Percentiles rank a stretch among this genome's conserved stretches.
phyloP scores from a whole-genome alignment of 768 basidiomycete genomes.

The Pisolithus tinctorius region DNA sequence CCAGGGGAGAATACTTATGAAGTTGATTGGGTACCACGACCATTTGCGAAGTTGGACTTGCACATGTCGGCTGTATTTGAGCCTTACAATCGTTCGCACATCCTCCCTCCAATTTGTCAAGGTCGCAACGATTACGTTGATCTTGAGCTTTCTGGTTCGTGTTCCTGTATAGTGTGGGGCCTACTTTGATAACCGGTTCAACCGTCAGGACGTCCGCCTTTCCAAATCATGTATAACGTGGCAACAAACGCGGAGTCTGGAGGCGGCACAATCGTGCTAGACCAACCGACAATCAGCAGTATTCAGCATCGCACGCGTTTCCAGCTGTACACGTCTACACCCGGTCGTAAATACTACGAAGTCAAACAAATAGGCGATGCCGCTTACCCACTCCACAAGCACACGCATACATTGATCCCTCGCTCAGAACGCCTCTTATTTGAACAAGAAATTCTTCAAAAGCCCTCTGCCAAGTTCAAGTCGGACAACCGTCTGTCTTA shows the following conservation, averaged over 20 bases:
- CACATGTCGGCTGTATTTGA: slow-evolving; percentile 52
- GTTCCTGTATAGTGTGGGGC: background rate
- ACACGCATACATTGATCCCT: slow-evolving; percentile 56
- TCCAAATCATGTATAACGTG: slow-evolving; percentile 88
- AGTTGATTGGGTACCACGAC: slow-evolving; percentile 77
- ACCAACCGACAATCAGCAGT: slow-evolving; percentile 78
- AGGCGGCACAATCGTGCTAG: slow-evolving; percentile 63
- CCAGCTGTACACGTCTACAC: slow-evolving; percentile 68
- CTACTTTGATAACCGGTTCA: background rate
- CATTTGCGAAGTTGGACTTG: slow-evolving; percentile 61
- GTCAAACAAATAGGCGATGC: slow-evolving; percentile 85
- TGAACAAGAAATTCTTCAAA: slow-evolving; percentile 77
- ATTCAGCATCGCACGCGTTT: slow-evolving; percentile 76
- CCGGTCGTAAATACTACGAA: slow-evolving; percentile 84
- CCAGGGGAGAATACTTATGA: slow-evolving; percentile 53
- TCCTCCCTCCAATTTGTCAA: slow-evolving; percentile 76
- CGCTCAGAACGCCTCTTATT: slow-evolving; percentile 65
- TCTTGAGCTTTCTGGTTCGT: slow-evolving; percentile 68
- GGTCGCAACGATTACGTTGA: slow-evolving; percentile 77
- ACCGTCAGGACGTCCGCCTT: slow-evolving; percentile 73
- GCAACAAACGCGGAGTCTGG: slow-evolving; percentile 63
- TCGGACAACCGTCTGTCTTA: slow-evolving; percentile 59
- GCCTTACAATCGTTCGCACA: slow-evolving; percentile 63
- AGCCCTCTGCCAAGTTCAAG: slow-evolving; percentile 78
- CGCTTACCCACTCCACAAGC: slow-evolving; percentile 72